Evolutionary conservation across 202 grass and related monocot species (phyloP).

Genomic region (Hordeum pubiflorum): DNA sequence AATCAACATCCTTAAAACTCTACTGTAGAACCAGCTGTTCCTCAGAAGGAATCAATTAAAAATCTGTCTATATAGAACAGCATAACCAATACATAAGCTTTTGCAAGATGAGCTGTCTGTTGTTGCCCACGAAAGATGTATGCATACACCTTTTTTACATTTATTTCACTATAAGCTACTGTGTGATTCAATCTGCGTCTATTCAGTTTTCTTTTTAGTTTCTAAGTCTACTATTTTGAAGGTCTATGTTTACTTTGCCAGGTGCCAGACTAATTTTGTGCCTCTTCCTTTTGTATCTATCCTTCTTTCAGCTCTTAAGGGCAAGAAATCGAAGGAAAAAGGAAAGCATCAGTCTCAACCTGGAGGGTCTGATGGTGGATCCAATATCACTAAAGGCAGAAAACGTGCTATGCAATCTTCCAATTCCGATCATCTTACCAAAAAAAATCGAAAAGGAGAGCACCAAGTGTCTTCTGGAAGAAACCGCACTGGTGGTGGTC

Average conservation of each 20-base stretch:
- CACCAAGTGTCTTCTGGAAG: background rate
- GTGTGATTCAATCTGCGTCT: background rate
- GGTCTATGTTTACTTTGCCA: background rate
- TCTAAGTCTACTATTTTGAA: background rate
- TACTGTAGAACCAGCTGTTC: background rate
- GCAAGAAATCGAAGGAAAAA: conserved; percentile 24
- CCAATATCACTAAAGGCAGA: conserved; percentile 15
- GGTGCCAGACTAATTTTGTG: background rate
- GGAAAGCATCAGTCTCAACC: conserved; percentile 20
- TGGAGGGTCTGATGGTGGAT: background rate
- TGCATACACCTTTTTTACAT: background rate
- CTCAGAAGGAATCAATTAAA: background rate
- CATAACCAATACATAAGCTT: background rate
- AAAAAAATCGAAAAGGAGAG: conserved; percentile 27
- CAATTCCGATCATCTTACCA: conserved; percentile 13
- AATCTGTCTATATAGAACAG: background rate
- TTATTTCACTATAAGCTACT: background rate
- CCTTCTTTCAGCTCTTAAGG: conserved; percentile 11
- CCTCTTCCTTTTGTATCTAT: background rate
- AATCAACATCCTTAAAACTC: background rate
- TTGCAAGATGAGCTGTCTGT: background rate
- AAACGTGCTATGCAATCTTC: conserved; percentile 26
- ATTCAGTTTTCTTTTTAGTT: background rate
- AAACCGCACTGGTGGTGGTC: background rate
- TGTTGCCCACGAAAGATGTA: background rate